phyloP scores from a whole-genome alignment of 2,329 filamentous ascomycete genomes.

The Talaromyces sp. region DNA sequence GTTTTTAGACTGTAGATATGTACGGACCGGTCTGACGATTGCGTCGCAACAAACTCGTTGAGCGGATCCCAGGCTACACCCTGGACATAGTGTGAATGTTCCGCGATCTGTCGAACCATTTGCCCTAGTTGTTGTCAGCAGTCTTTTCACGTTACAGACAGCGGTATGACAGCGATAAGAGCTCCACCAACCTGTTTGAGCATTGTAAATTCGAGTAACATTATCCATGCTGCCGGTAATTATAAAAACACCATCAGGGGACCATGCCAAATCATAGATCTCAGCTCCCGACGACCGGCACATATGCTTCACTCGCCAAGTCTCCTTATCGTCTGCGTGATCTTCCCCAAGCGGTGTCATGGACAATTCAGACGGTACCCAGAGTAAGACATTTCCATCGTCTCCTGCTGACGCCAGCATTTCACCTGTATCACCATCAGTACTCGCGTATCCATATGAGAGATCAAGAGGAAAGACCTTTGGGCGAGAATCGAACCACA shows the following conservation, averaged over 20 bases:
- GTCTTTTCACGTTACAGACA: no score
- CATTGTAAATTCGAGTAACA: constrained; percentile 93
- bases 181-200: constrained; percentile 66
- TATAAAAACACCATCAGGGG: constrained; percentile 91
- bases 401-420: constrained; percentile 91
- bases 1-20: constrained; percentile 96
- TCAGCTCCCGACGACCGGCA: constrained; percentile 90
- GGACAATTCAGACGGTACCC: constrained; percentile 80
- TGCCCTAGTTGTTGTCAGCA: constrained; percentile 40
- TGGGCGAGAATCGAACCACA: constrained; percentile 91
- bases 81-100: constrained; percentile 97
- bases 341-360: constrained; percentile 73
- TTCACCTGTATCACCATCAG: constrained; percentile 62
- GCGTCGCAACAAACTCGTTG: constrained; percentile 96
- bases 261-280: constrained; percentile 98
- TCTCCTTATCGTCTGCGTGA: constrained; percentile 85
- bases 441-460: not conserved
- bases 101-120: constrained; percentile 86
- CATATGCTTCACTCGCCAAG: constrained; percentile 97
- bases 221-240: constrained; percentile 99
- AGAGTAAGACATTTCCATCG: constrained; percentile 93
- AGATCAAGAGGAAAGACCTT: constrained; percentile 54
- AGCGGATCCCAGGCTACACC: constrained; percentile 97
- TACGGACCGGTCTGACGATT: constrained; percentile 95
- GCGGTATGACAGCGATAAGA: not conserved